phyloP scores from a whole-genome alignment of 345 rosid species.

The Crucihimalaya himalaica region DNA sequence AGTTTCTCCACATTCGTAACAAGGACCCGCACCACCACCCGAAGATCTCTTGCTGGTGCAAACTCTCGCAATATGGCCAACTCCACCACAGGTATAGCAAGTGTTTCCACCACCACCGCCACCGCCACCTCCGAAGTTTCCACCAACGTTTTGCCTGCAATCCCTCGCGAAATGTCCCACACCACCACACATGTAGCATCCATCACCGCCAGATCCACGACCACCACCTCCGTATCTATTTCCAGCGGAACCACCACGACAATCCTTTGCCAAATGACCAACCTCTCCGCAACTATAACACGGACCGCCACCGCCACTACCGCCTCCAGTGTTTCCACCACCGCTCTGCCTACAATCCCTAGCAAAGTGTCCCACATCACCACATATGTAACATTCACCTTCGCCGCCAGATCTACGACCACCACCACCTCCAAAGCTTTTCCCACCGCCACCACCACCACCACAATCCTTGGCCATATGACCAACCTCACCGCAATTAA shows the following conservation, averaged over 20 bases:
- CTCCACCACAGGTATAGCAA: conserved; percentile 45
- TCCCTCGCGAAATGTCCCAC: conserved; percentile 58
- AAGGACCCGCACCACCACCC: conserved; percentile 38
- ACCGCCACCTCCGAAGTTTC: conserved; percentile 29
- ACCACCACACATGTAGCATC: conserved; percentile 53
- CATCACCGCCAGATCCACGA: conserved; percentile 44
- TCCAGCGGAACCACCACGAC: conserved; percentile 30
- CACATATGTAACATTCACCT: conserved; percentile 50
- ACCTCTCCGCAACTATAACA: conserved; percentile 45
- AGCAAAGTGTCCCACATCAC: conserved; percentile 52
- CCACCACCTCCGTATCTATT: conserved; percentile 38
- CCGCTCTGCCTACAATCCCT: conserved; percentile 50
- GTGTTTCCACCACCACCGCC: conserved; percentile 38
- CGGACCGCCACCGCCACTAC: conserved; percentile 33
- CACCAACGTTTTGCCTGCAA: conserved; percentile 42
- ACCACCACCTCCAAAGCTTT: conserved; percentile 28
- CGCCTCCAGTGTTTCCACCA: conserved; percentile 38
- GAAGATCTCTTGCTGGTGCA: conserved; percentile 36
- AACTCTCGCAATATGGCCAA: conserved; percentile 47
- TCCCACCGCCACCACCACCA: conserved; percentile 15
- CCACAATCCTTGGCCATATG: conserved; percentile 50
- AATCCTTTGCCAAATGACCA: conserved; percentile 52
- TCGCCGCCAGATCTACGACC: conserved; percentile 44
- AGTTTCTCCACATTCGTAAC: conserved; percentile 43
- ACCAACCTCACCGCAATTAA: conserved; percentile 42